Evolutionary conservation across 2,329 filamentous ascomycete species (phyloP), one percentile per base, ranked within the genome.

Genomic region (Verticillium nubilum): DNA sequence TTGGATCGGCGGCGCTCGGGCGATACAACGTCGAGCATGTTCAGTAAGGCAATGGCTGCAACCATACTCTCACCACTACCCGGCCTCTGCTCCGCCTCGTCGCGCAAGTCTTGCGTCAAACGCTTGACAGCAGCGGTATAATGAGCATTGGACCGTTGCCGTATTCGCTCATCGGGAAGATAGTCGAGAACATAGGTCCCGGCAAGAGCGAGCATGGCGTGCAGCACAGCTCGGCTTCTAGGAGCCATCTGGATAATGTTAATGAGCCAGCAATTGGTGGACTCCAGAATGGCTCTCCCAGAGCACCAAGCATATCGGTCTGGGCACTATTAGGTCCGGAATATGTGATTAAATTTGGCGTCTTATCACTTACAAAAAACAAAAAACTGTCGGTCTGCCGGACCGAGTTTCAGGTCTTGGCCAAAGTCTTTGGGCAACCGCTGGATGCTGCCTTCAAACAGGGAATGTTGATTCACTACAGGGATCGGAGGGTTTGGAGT

Each of bases 171-270:
- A 28, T 69, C 64, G 1, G 73, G 74, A 17, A 70, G 59, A 33
- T 76, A 77, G 59, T 77, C 75, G 59, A 76, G 74, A 5, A 77
- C 72, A 29, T 77, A 77, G 1, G 76, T 70, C 1, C 74, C 74
- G 2, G 74, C 73, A 2, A 77, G 66, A 25, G 74, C 74, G 52
- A 75, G 72, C n/a, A 77, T 75, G 5, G 75, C 75, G 27, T 69
- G 66, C 3, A 68, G 64, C 9, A 77, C 72, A 23, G 73, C 73
- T 15, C 65, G 60, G 27, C 67, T 69, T 26, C 70, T 53, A 12
- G 50, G 67, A 25, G 73, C 70, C 72, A 76, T 74, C n/a, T 69
- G 67, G 5, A 73, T 73, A 54, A 77, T 74, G 50, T 77, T 73
- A 10, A 67, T 69, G 17, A 76, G 63, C 75, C 75, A 77, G 1